These are phyloP conservation scores for Fraxinus cuspidata DNA, from an alignment of 257 asterid species.

Conservation along the genomic window DNA sequence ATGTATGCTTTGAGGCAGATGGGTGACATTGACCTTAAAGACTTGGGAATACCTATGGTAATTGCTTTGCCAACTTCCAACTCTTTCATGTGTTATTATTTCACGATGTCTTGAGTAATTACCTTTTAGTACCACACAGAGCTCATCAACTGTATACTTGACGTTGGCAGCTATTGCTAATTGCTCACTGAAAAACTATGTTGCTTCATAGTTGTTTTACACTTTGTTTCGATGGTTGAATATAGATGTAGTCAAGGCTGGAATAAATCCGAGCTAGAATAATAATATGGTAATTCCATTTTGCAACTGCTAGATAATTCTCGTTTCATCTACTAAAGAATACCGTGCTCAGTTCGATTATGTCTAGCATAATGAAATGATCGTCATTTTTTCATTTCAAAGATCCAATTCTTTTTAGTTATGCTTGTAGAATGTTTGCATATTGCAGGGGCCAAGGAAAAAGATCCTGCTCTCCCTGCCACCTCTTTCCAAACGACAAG, in stretches of 20 bases:
- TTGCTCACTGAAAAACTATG: not conserved
- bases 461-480: conserved; percentile 65
- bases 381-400: not conserved
- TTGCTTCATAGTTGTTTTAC: not conserved
- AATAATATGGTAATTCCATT: not conserved
- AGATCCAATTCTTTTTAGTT: not conserved
- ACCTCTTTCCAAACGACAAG: conserved; percentile 57
- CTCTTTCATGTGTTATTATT: conserved; percentile 15
- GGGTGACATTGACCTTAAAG: conserved; percentile 87
- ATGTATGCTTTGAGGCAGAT: conserved; percentile 86
- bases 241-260: not conserved
- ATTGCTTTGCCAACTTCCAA: conserved; percentile 17
- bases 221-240: not conserved
- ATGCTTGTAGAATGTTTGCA: conserved; percentile 4
- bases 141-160: conserved; percentile 3
- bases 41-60: conserved; percentile 96
- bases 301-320: not conserved
- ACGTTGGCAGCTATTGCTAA: not conserved
- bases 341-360: too few relatives aligned
- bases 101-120: conserved; percentile 5
- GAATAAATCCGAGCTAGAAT: not conserved
- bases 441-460: conserved; percentile 88
- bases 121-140: not conserved
- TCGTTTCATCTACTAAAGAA: not conserved
- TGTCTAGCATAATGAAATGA: not conserved